Evolutionary conservation across 345 rosid genomes (phyloP).

Genomic region (Eucalyptus guilfoylei): DNA sequence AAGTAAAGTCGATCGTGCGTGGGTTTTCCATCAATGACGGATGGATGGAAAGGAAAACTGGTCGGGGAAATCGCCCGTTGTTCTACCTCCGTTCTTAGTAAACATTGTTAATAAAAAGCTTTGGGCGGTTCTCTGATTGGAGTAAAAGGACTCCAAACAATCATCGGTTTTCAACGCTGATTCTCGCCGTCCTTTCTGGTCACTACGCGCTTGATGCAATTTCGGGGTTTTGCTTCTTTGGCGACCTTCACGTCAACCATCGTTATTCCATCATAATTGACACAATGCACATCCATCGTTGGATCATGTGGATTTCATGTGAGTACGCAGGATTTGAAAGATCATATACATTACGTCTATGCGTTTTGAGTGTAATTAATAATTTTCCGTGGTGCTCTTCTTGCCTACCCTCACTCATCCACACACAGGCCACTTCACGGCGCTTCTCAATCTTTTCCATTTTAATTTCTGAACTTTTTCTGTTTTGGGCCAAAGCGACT

Average conservation of each 20-base stretch:
- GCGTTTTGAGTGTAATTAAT: rapidly evolving
- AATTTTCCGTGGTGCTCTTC: not conserved
- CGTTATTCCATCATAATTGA: not conserved
- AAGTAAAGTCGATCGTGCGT: not conserved
- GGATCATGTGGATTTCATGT: not conserved
- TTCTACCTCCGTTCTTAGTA: not conserved
- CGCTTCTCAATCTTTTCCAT: not conserved
- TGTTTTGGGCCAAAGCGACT: not conserved
- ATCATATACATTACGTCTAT: not conserved
- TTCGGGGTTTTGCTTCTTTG: not conserved
- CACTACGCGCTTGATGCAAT: not conserved
- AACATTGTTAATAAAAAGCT: not conserved
- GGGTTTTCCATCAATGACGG: not conserved
- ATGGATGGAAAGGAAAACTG: not conserved
- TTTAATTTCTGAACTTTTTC: not conserved
- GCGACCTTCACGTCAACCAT: not conserved
- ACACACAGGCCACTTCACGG: not conserved
- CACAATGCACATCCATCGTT: not conserved
- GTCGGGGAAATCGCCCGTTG: not conserved
- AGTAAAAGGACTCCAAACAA: not conserved
- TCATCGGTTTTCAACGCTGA: not conserved
- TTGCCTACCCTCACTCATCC: not conserved
- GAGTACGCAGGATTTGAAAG: rapidly evolving
- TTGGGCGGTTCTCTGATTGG: not conserved
- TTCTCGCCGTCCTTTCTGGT: not conserved